These are phyloP conservation scores for Thermothelomyces thermophilus DNA, from an alignment of 2,329 filamentous ascomycete species.

Conservation along the genomic window DNA sequence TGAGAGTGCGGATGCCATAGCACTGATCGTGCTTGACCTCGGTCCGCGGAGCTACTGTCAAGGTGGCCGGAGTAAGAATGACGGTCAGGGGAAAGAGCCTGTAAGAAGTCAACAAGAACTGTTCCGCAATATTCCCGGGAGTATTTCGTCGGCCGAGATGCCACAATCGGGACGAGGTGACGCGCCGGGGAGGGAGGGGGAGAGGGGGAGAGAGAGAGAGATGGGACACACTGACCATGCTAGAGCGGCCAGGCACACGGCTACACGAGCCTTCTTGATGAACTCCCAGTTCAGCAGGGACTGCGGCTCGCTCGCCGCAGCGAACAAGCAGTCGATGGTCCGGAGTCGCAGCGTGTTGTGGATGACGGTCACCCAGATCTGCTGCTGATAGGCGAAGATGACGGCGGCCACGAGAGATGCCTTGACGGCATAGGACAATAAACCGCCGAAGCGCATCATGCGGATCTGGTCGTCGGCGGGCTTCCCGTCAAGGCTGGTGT, in stretches of 20 bases:
- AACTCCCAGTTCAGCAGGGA: constrained; percentile 22
- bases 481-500: constrained; percentile 15
- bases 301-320: constrained; percentile 16
- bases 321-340: constrained; percentile 23
- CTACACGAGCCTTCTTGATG: constrained; percentile 18
- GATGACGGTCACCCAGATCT: constrained; percentile 22
- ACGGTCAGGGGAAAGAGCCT: constrained; percentile 27
- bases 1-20: constrained; percentile 25
- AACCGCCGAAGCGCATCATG: constrained; percentile 22
- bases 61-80: constrained; percentile 27
- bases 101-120: background rate
- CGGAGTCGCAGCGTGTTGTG: constrained; percentile 17
- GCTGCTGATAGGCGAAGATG: constrained; percentile 23
- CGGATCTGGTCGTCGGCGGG: constrained; percentile 22
- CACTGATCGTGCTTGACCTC: constrained; percentile 17
- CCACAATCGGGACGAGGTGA: background rate
- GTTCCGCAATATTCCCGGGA: too few species aligned
- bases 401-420: constrained; percentile 19
- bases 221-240: constrained; percentile 13
- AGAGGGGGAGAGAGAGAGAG: too few species aligned
- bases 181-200: too few species aligned
- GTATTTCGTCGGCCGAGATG: too few species aligned
- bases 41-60: constrained; percentile 24
- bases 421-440: constrained; percentile 22
- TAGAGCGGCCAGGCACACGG: constrained; percentile 14